Evolutionary conservation across 148 eudicot species (phyloP).

Genomic region (Chenopodium quinoa): DNA sequence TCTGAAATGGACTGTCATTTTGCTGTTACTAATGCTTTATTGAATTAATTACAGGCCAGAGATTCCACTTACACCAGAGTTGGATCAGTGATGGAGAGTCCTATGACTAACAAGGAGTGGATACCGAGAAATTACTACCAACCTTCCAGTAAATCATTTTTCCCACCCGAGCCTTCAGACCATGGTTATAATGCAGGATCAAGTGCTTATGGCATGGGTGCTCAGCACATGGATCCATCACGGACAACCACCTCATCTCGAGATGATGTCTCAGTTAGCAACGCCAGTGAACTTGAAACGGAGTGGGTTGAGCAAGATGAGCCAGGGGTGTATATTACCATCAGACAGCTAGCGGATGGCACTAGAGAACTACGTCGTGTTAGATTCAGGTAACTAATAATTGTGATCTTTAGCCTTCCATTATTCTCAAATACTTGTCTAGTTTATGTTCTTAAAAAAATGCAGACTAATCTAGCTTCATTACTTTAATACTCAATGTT

Average conservation of each 20-base stretch:
- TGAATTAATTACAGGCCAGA: slow-evolving; percentile 45
- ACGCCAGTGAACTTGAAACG: slow-evolving; percentile 85
- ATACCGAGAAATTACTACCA: slow-evolving; percentile 66
- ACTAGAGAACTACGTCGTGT: slow-evolving; percentile 87
- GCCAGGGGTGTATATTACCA: slow-evolving; percentile 87
- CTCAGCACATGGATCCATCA: slow-evolving; percentile 67
- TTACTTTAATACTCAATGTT: neutral
- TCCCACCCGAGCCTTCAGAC: slow-evolving; percentile 54
- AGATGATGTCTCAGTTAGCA: slow-evolving; percentile 84
- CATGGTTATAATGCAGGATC: slow-evolving; percentile 48
- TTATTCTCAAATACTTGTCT: too few relatives aligned
- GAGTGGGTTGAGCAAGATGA: slow-evolving; percentile 98
- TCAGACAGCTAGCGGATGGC: slow-evolving; percentile 85
- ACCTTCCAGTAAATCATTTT: slow-evolving; percentile 48
- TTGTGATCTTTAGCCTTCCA: neutral
- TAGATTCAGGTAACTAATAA: slow-evolving; percentile 72
- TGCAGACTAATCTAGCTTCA: too few relatives aligned
- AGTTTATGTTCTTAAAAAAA: too few relatives aligned
- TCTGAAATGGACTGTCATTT: too few relatives aligned
- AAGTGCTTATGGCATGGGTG: slow-evolving; percentile 40
- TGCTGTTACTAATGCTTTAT: neutral
- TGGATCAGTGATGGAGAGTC: slow-evolving; percentile 78
- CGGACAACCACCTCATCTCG: slow-evolving; percentile 83
- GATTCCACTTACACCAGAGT: slow-evolving; percentile 80
- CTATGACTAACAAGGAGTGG: slow-evolving; percentile 89